Evolutionary conservation across 805 yeast species (phyloP).

Genomic region (Starmerella bombicola): DNA sequence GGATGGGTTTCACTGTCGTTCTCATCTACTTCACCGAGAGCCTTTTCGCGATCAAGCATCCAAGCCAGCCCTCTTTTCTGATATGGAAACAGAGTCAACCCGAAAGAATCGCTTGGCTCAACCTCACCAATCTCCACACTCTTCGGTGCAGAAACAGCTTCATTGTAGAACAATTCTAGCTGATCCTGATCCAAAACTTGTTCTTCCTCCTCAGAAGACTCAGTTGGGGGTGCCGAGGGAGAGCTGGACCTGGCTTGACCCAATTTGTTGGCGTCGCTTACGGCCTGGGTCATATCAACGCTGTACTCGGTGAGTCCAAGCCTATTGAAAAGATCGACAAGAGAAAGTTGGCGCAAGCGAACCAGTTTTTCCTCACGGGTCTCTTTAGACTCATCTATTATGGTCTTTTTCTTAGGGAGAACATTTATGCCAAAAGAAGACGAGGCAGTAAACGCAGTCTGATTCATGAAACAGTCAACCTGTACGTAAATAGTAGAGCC

Average conservation of each 20-base stretch:
- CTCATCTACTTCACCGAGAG: conserved; percentile 37
- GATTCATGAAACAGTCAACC: conserved; percentile 48
- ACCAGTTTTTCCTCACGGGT: conserved; percentile 41
- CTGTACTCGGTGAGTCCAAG: conserved; percentile 26
- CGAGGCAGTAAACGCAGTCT: conserved; percentile 25
- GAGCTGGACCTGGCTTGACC: background rate
- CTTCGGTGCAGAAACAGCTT: conserved; percentile 34
- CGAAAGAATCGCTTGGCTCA: conserved; percentile 45
- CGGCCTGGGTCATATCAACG: conserved; percentile 5
- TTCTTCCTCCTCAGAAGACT: conserved; percentile 25
- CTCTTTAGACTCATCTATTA: conserved; percentile 33
- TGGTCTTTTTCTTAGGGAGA: conserved; percentile 8
- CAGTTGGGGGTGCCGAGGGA: background rate
- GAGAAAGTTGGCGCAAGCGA: conserved; percentile 43
- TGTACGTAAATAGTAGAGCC: conserved; percentile 70
- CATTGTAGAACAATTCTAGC: conserved; percentile 56
- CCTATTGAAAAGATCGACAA: conserved; percentile 44
- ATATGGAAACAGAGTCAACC: conserved; percentile 52
- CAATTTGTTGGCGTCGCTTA: conserved; percentile 21
- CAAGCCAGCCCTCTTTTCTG: conserved; percentile 79
- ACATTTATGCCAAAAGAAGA: conserved; percentile 12
- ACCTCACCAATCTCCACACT: conserved; percentile 37
- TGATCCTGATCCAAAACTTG: conserved; percentile 54
- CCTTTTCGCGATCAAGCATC: conserved; percentile 75
- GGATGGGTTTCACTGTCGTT: conserved; percentile 47